Evolutionary conservation across 2,329 filamentous ascomycete genomes (phyloP).

Genomic region (Cordyceps javanica): DNA sequence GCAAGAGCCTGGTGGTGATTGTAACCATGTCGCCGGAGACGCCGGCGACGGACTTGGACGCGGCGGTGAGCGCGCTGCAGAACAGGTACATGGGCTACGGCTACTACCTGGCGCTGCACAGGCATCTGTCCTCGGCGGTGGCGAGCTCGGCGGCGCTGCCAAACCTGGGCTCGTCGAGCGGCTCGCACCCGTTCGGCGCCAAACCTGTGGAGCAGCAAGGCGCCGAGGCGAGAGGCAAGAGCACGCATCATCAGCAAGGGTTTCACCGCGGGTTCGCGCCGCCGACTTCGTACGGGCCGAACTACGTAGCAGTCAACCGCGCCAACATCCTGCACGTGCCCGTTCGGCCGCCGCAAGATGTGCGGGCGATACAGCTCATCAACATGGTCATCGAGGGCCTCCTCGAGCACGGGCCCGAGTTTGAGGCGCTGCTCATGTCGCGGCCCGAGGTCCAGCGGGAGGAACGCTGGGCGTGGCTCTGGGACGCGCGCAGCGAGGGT

Average conservation of each 20-base stretch:
- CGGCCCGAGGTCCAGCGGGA: slow-evolving; percentile 75
- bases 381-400: slow-evolving; percentile 82
- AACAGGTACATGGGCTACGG: slow-evolving; percentile 82
- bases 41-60: slow-evolving; percentile 75
- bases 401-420: slow-evolving; percentile 73
- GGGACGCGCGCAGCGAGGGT: slow-evolving; percentile 71
- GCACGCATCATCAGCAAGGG: slow-evolving; percentile 38
- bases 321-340: slow-evolving; percentile 57
- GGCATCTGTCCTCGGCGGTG: slow-evolving; percentile 75
- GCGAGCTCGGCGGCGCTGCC: slow-evolving; percentile 36
- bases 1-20: slow-evolving; percentile 70
- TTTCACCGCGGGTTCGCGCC: slow-evolving; percentile 61
- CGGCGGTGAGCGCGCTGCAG: slow-evolving; percentile 69
- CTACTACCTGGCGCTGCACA: slow-evolving; percentile 71
- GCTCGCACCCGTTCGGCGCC: slow-evolving; percentile 69
- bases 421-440: slow-evolving; percentile 89
- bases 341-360: slow-evolving; percentile 68
- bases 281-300: slow-evolving; percentile 58
- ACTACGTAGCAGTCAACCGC: slow-evolving; percentile 36
- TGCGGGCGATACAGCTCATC: slow-evolving; percentile 74
- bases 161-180: slow-evolving; percentile 28
- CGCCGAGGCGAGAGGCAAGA: slow-evolving; percentile 22
- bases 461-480: slow-evolving; percentile 91
- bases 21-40: slow-evolving; percentile 77
- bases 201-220: slow-evolving; percentile 52